Evolutionary conservation across 169 alveolate species (phyloP).

Genomic region (Eimeria falciformis): DNA sequence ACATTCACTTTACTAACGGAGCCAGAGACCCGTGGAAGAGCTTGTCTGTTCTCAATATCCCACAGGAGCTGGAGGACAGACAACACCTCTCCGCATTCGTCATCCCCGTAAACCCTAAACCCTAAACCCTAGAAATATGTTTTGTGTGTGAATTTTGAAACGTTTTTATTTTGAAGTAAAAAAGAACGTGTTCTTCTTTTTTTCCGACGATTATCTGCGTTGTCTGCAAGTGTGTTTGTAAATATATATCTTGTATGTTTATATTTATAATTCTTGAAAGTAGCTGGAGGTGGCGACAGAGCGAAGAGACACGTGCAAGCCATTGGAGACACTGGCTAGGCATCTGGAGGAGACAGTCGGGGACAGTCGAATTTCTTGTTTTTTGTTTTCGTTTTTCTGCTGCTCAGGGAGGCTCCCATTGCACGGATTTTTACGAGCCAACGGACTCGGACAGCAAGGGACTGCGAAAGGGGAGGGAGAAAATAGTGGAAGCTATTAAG

Average conservation of each 20-base stretch:
- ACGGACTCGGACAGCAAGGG: background rate
- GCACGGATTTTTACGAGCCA: slow-evolving; percentile 18
- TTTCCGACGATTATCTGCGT: too few relatives aligned
- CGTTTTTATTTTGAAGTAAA: too few relatives aligned
- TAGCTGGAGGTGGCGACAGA: too few relatives aligned
- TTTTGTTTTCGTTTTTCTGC: background rate
- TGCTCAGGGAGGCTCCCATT: slow-evolving; percentile 30
- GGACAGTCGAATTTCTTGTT: too few relatives aligned
- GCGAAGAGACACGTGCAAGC: too few relatives aligned
- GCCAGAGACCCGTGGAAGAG: slow-evolving; percentile 21
- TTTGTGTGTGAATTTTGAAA: too few relatives aligned
- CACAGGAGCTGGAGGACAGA: background rate
- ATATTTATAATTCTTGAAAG: too few relatives aligned
- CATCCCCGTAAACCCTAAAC: background rate
- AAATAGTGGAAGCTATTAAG: background rate
- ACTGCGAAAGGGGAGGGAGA: background rate
- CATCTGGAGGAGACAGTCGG: too few relatives aligned
- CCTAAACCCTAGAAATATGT: background rate
- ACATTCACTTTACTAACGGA: slow-evolving; percentile 65
- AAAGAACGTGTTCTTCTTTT: too few relatives aligned
- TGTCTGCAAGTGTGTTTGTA: too few relatives aligned
- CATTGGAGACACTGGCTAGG: too few relatives aligned
- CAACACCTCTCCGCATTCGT: slow-evolving; percentile 37
- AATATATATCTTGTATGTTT: too few relatives aligned
- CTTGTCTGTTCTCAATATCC: slow-evolving; percentile 12